Evolutionary conservation across 2,329 filamentous ascomycete species (phyloP), one percentile per base, ranked within the genome.

Genomic region (Thermothelomyces thermophilus): DNA sequence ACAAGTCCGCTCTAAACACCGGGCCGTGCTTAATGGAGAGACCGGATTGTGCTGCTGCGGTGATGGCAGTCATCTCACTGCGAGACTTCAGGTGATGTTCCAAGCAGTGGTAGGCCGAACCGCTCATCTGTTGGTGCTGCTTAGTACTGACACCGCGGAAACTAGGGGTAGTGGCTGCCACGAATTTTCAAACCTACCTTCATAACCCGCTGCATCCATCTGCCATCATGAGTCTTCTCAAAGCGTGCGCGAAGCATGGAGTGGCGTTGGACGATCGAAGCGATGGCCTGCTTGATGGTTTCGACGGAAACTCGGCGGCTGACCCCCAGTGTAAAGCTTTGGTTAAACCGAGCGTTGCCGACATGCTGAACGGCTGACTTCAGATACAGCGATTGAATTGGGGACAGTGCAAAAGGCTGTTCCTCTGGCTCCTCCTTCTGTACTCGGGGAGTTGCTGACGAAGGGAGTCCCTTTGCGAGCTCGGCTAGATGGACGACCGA

Each of bases 311-410:
- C 35, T 1, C 41, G 41, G 2, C 50, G 43, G 22, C 51, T 10
- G 24, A 57, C 53, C 9, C 34, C 37, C 17, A 60, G 24, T 2
- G 53, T 48, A 36, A 51, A 49, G 46, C 58, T 60, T 22, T 60
- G 58, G 48, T 60, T 60, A 53, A 60, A 57, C 17, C 58, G 58
- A n/a, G 53, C 52, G 11, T 55, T 41, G 7, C 54, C 56, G 16
- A 26, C 28, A 31, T 58, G 34, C 11, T 44, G 28, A 17, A 13
- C 30, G 17, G 53, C 43, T 16, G 46, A 34, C 5, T 41, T 35
- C 43, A 60, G 20, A 35, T 60, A 60, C 48, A 58, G 39, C 5
- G 2, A 54, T 48, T 60, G 58, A 19, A 60, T 52, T 5, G 58
- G 58, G 1, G 58, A 56, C n/a, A 59, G 36, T 0, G 44, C 46